Evolutionary conservation across 768 basidiomycete species (phyloP).

Genomic region (Peribolospora kevripleyi): DNA sequence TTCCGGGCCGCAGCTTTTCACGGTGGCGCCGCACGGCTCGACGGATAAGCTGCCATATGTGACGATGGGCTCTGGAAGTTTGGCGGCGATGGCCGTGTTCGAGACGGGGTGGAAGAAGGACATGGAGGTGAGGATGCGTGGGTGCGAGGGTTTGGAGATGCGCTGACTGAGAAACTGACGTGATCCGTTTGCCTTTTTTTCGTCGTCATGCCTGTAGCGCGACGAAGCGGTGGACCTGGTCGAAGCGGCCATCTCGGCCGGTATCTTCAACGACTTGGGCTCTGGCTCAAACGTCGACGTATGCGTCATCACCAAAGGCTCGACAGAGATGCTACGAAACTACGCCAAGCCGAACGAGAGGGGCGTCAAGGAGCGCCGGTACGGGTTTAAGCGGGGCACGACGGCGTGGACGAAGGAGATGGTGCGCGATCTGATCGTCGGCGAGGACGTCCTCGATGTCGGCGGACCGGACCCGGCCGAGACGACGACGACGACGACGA

Average conservation of each 20-base stretch:
- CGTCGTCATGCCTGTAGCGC: slow-evolving; percentile 26
- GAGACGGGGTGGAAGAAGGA: slow-evolving; percentile 61
- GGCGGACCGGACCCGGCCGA: slow-evolving; percentile 2
- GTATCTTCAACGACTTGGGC: slow-evolving; percentile 98
- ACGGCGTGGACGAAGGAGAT: slow-evolving; percentile 9
- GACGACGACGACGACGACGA: background rate
- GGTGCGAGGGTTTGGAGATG: slow-evolving; percentile 24
- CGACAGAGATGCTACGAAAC: slow-evolving; percentile 83
- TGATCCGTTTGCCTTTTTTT: too few species aligned
- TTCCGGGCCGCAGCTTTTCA: slow-evolving; percentile 84
- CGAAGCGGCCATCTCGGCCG: slow-evolving; percentile 63
- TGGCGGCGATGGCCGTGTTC: slow-evolving; percentile 97
- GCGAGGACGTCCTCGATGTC: slow-evolving; percentile 10
- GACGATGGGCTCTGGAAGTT: slow-evolving; percentile 88
- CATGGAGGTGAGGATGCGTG: slow-evolving; percentile 29
- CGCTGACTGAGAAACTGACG: too few species aligned
- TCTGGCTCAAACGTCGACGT: slow-evolving; percentile 98
- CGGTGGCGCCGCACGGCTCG: slow-evolving; percentile 84
- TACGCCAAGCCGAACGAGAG: slow-evolving; percentile 76
- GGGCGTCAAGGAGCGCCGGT: slow-evolving; percentile 15
- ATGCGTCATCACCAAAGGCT: slow-evolving; percentile 64
- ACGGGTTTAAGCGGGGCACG: slow-evolving; percentile 10
- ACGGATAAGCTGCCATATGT: slow-evolving; percentile 97
- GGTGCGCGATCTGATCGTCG: slow-evolving; percentile 10
- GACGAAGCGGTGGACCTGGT: slow-evolving; percentile 62